phyloP scores from a whole-genome alignment of 495 filamentous ascomycete genomes.

The Letharia columbiana region DNA sequence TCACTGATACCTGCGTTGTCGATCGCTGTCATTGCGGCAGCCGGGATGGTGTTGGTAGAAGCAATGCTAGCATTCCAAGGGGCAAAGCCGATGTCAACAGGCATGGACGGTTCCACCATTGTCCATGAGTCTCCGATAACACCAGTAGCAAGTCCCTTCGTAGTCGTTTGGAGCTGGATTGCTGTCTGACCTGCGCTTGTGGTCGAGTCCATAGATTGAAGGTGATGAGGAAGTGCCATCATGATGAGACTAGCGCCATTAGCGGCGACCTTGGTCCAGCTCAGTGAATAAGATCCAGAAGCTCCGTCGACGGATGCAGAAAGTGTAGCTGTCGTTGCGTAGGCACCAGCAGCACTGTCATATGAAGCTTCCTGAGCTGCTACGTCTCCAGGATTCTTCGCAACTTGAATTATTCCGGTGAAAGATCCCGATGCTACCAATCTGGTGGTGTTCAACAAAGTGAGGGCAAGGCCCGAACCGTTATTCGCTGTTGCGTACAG shows the following conservation, averaged over 20 bases:
- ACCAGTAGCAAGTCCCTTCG: conserved; percentile 71
- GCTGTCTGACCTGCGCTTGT: conserved; percentile 48
- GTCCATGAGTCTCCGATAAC: conserved; percentile 71
- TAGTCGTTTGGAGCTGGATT: conserved; percentile 66
- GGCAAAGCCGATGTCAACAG: conserved; percentile 61
- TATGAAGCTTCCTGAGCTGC: conserved; percentile 54
- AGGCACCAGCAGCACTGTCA: conserved; percentile 69
- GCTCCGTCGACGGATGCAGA: conserved; percentile 51
- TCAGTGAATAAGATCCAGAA: conserved; percentile 58
- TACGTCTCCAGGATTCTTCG: conserved; percentile 56
- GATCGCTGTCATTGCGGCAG: conserved; percentile 45
- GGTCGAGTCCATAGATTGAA: conserved; percentile 56
- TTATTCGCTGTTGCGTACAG: conserved; percentile 58
- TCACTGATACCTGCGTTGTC: conserved; percentile 52
- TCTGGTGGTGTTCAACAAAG: conserved; percentile 36
- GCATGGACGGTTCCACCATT: conserved; percentile 64
- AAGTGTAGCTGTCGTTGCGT: conserved; percentile 53
- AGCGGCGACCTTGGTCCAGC: conserved; percentile 50
- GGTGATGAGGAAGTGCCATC: conserved; percentile 85
- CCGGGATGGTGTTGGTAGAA: conserved; percentile 41
- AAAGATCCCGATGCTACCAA: conserved; percentile 46
- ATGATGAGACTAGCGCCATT: conserved; percentile 50
- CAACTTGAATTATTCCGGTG: conserved; percentile 69
- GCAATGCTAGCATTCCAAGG: conserved; percentile 59
- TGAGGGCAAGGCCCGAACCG: conserved; percentile 40